These are phyloP conservation scores for Golubevia pallescens DNA, from an alignment of 1,284 basidiomycete genomes.

Conservation along the genomic window DNA sequence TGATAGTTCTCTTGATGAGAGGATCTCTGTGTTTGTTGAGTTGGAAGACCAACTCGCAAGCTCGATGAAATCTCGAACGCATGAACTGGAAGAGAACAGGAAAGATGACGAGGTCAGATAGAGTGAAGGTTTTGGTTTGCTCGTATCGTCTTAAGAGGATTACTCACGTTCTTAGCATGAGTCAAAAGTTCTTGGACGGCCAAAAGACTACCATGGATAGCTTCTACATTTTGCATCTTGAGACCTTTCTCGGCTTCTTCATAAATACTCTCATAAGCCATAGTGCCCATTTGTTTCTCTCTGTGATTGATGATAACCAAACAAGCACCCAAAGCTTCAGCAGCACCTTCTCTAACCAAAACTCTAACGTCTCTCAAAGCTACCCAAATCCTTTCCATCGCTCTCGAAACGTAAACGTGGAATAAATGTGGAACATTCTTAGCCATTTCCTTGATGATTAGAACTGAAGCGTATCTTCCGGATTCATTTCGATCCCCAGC, in stretches of 20 bases:
- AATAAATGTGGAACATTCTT: slow-evolving; percentile 59
- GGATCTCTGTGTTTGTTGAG: slow-evolving; percentile 88
- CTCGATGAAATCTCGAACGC: slow-evolving; percentile 85
- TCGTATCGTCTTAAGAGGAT: too few relatives aligned
- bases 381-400: slow-evolving; percentile 61
- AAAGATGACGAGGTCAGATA: background rate
- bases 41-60: slow-evolving; percentile 89
- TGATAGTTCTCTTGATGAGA: slow-evolving; percentile 74
- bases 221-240: slow-evolving; percentile 78
- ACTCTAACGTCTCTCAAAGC: slow-evolving; percentile 54
- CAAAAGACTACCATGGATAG: slow-evolving; percentile 89
- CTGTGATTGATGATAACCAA: slow-evolving; percentile 55
- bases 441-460: slow-evolving; percentile 63
- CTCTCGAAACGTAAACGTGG: slow-evolving; percentile 52
- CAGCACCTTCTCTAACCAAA: slow-evolving; percentile 55
- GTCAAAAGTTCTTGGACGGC: slow-evolving; percentile 90
- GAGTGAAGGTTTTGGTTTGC: background rate
- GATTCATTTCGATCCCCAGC: slow-evolving; percentile 65
- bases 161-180: slow-evolving; percentile 85
- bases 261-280: slow-evolving; percentile 66
- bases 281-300: slow-evolving; percentile 61
- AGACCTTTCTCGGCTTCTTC: slow-evolving; percentile 87
- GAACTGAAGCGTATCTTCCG: slow-evolving; percentile 61
- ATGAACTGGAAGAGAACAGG: slow-evolving; percentile 80
- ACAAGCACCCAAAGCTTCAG: slow-evolving; percentile 61